These are phyloP conservation scores for Linanthus parryae DNA, from an alignment of 148 eudicot species.

Conservation along the genomic window DNA sequence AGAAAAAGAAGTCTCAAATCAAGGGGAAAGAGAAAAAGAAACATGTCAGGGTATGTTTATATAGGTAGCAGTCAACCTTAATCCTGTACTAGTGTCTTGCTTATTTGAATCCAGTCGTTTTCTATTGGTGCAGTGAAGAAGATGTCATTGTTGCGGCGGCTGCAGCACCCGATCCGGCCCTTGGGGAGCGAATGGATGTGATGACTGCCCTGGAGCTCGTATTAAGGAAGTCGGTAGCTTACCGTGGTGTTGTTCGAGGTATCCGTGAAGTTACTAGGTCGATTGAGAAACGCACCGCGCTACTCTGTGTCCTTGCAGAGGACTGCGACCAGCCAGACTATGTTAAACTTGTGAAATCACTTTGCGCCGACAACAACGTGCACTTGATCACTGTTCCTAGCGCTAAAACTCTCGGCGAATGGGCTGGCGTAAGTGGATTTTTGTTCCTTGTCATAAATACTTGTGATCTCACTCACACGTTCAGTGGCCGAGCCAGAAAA, in stretches of 20 bases:
- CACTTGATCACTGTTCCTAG: slow-evolving; percentile 41
- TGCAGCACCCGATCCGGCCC: slow-evolving; percentile 31
- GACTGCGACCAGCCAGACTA: slow-evolving; percentile 53
- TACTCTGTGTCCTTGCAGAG: slow-evolving; percentile 49
- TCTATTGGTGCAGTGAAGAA: slow-evolving; percentile 35
- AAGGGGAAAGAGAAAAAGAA: too few relatives aligned
- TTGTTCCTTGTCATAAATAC: background rate
- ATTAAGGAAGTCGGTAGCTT: slow-evolving; percentile 42
- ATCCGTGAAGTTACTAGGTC: slow-evolving; percentile 46
- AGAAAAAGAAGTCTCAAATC: too few relatives aligned
- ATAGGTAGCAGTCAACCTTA: too few relatives aligned
- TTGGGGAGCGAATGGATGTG: slow-evolving; percentile 47
- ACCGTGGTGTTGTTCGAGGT: slow-evolving; percentile 48
- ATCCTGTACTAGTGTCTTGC: too few relatives aligned
- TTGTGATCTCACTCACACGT: background rate
- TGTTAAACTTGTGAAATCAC: slow-evolving; percentile 42
- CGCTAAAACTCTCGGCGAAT: slow-evolving; percentile 59
- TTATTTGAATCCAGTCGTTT: too few relatives aligned
- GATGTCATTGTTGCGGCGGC: slow-evolving; percentile 25
- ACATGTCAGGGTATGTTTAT: too few relatives aligned
- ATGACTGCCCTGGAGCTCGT: slow-evolving; percentile 50
- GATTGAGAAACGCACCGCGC: slow-evolving; percentile 47
- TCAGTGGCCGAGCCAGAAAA: too few relatives aligned
- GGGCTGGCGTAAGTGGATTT: slow-evolving; percentile 46
- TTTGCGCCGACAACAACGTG: slow-evolving; percentile 51